Base-by-base conservation (phyloP, 2,329 filamentous ascomycete genomes). In the Aspergillus sp. region DNA sequence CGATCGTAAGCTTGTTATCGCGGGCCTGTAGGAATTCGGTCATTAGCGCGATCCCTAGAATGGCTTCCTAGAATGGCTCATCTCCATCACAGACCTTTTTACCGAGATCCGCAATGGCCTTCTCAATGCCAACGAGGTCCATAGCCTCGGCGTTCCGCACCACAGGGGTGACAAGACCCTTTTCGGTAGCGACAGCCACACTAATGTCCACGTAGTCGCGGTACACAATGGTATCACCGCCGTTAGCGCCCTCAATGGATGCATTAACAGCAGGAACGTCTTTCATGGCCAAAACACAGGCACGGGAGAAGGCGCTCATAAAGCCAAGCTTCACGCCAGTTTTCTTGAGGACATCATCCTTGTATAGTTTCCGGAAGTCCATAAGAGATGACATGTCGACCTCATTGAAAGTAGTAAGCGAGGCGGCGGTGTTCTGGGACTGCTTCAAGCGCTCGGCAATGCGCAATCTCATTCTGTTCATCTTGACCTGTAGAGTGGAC, bases 371-470 rank as follows among this genome's bases (percentile, higher is more conserved):
- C 69, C 95, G 90, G 82, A 99, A 94, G 64, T 97, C 92, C 90
- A 98, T 96, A 53, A 99, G 83, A 22, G 90, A 91, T 32, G 94
- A 96, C 95, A 99, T 99, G 77, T 99, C 95, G 62, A 99, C 95
- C 79, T 98, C 94, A 78, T 99, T 97, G 85, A 99, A 99, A 26
- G 95, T 99, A 52, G 95, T 98, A 55, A 99, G 84, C 4, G 95
- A 96, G 49, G 95, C 95, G 54, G 95, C 94, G 1, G 95, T 98
- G 81, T 99, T 99, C 77, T 99, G 95, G 20, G 95, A 98, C 77
- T 99, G 95, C 87, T 99, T 99, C 66, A 99, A 86, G 69, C 95
- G 92, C 82, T 99, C 95, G 54, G 95, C 92, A 69, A 98, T 99
- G 63, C 95, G 89, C 62, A 98, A 87, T 66, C 95, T 92, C 95